Evolutionary conservation across 2,329 filamentous ascomycete genomes (phyloP), one percentile per base, ranked within the genome.

Genomic region (Aspergillus sp.): DNA sequence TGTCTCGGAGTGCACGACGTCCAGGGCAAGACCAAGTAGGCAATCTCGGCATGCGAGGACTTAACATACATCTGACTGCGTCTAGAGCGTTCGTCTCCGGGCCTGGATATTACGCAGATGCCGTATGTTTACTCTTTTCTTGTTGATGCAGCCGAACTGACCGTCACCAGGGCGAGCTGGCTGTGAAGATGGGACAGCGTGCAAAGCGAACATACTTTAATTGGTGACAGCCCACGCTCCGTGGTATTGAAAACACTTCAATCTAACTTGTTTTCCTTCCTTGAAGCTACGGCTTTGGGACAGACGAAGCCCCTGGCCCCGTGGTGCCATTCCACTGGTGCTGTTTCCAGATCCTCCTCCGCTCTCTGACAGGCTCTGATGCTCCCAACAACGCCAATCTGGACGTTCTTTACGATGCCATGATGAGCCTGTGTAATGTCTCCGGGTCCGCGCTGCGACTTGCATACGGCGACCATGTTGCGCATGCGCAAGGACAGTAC

Each of bases 261-360:
- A 37, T n/a, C 45, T 55, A 60, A 58, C 44, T 9, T 55, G 37
- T 15, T 19, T 39, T 14, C 25, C 2, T 6, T 12, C n/a, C 19
- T 57, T 25, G 11, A 35, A 64, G 64, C 53, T 66, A 66, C 47
- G 61, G 59, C 45, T 51, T 60, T 19, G 62, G 62, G 2, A 61
- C 62, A 9, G 61, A 64, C 17, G 62, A 64, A 3, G 57, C 57
- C 1, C 52, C 60, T 9, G 64, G 64, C n/a, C 62, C 64, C 2
- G 64, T 64, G 12, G 43, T 66, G 17, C 64, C 64, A 7, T 66
- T 66, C 48, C 64, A 66, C 31, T 60, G 61, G 58, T 62, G 61
- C 55, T 66, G 64, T 35, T 62, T 62, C 41, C 62, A 66, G 49
- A 64, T 66, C 17, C 55, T 66, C 4, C 57, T 62, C 5, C 62